Evolutionary conservation across 352 stramenopile genomes (phyloP).

Genomic region (Peronospora farinosa): DNA sequence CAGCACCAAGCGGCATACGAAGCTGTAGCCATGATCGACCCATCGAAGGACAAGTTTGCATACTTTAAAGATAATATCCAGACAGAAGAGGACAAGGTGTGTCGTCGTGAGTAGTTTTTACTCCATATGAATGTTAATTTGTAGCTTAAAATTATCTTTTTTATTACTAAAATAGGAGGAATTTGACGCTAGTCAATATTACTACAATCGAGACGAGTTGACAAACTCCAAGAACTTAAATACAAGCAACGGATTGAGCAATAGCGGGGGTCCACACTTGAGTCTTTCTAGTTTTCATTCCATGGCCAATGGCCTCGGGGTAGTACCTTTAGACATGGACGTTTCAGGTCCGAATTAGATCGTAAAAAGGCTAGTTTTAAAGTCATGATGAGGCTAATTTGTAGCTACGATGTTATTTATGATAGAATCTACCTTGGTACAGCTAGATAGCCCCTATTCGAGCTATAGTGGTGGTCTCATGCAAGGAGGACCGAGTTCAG

Average conservation of each 20-base stretch:
- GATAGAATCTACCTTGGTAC: constrained; percentile 13
- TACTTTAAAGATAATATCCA: constrained; percentile 90
- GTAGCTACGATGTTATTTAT: background rate
- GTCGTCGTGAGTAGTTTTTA: background rate
- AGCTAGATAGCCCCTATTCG: constrained; percentile 28
- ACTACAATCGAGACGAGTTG: constrained; percentile 81
- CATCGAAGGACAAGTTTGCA: constrained; percentile 84
- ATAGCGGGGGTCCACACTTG: constrained; percentile 24
- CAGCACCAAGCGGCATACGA: no score
- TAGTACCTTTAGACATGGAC: constrained; percentile 26
- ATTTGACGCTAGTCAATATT: constrained; percentile 85
- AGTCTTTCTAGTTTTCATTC: constrained; percentile 48
- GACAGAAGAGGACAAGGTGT: constrained; percentile 80
- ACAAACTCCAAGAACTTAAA: constrained; percentile 31
- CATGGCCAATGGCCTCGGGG: constrained; percentile 36
- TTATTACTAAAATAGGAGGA: constrained; percentile 39
- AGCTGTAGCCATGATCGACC: constrained; percentile 59
- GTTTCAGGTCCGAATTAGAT: background rate
- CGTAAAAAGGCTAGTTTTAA: background rate
- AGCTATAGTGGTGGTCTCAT: constrained; percentile 49
- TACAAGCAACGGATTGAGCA: constrained; percentile 20
- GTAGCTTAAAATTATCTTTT: background rate
- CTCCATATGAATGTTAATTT: constrained; percentile 1
- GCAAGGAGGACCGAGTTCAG: constrained; percentile 32
- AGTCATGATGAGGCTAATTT: background rate